Base-by-base conservation (phyloP, 352 stramenopile genomes). In the Poterioochromonas sp. region DNA sequence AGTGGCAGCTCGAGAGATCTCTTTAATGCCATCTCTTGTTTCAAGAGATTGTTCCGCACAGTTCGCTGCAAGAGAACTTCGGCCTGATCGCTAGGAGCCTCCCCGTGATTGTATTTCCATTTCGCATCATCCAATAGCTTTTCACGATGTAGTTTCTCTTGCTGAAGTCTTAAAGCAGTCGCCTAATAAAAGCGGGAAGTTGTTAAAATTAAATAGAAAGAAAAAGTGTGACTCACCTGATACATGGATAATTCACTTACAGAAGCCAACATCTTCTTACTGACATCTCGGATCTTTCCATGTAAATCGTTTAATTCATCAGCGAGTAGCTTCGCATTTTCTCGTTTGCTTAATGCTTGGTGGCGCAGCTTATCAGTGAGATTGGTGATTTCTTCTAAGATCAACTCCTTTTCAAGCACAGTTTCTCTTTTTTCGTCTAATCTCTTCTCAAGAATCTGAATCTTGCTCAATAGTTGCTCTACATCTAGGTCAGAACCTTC, bases 221-320 rank as follows among this genome's bases (percentile, higher is more conserved):
- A 5, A 20, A 51, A 20, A 51, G 5, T 29, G 29, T 63, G 5
- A 35, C 26, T 35, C 29, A 63, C 60, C 79, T 97, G 92, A 82
- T 95, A 96, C 92, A 97, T 97, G 20, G 88, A 94, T 12, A 97
- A 82, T 85, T 97, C 92, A 0, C 88, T 94, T 1, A 97, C 91
- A 0, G 92, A 82, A n/a, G 92, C 91, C 90, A 97, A 96, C 90
- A 96, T 97, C 29, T 89, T 89, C 70, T 91, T 86, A 41, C 91
- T 96, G 35, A 90, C 91, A 54, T 94, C 90, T 65, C 93, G 91
- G 80, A 96, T 94, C 35, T 87, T 86, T 34, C 83, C 80, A 83
- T 96, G 92, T 77, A 97, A 91, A 60, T 90, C 86, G 77, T 84
- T 84, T 22, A 83, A 54, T 71, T 84, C 39, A 43, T 92, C 91